These are phyloP conservation scores for Agrocybe praecox DNA, from an alignment of 768 basidiomycete species.

Conservation along the genomic window DNA sequence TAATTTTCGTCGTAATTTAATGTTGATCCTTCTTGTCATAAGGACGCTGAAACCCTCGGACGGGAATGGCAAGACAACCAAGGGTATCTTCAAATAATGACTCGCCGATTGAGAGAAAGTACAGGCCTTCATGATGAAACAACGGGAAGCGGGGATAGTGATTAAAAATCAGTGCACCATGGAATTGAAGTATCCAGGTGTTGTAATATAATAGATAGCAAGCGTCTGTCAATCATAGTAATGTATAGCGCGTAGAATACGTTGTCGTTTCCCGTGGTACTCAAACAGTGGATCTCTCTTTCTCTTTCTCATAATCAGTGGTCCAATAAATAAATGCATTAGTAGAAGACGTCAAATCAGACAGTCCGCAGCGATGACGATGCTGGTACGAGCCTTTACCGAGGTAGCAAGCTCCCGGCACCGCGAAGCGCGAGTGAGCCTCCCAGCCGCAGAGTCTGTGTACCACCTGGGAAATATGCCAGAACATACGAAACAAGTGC, in stretches of 20 bases:
- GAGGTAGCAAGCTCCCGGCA: conserved; percentile 79
- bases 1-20: conserved; percentile 3
- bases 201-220: conserved; percentile 7
- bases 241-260: not conserved
- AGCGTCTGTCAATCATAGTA: not conserved
- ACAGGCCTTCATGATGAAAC: conserved; percentile 53
- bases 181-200: not conserved
- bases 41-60: conserved; percentile 48
- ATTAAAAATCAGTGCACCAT: not conserved
- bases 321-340: too few species aligned
- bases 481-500: conserved; percentile 88
- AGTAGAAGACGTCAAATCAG: too few species aligned
- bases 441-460: conserved; percentile 79
- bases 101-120: conserved; percentile 66
- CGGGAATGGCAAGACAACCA: conserved; percentile 64
- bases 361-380: too few species aligned
- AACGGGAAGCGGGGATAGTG: conserved; percentile 4
- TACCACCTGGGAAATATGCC: conserved; percentile 94
- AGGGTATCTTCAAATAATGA: conserved; percentile 78
- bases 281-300: too few species aligned
- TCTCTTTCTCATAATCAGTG: too few species aligned
- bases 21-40: conserved; percentile 11
- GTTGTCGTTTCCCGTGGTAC: too few species aligned
- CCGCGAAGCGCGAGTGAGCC: conserved; percentile 82
- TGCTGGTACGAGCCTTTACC: conserved; percentile 40